Percentiles rank a stretch among this genome's conserved stretches.
Evolutionary conservation across 192 early-diverging fungal species (phyloP).

Genomic region (Coemansia sp.): DNA sequence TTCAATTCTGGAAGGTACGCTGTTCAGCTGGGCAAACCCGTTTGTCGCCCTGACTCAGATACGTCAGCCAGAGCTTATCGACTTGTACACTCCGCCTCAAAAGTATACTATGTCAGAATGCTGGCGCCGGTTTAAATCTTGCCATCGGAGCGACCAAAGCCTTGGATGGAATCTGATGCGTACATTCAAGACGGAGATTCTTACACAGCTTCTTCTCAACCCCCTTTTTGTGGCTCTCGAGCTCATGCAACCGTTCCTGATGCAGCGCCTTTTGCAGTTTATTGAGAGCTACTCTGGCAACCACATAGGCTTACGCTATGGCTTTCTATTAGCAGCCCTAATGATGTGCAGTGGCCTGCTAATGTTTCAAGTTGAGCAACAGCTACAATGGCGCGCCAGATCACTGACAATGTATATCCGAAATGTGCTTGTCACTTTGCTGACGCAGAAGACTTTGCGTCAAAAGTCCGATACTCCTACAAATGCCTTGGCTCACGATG

Average conservation of each 20-base stretch:
- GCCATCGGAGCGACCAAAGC: constrained; percentile 3
- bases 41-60: constrained; percentile 13
- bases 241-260: constrained; percentile 57
- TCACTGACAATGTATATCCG: constrained; percentile 56
- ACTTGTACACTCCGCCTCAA: constrained; percentile 15
- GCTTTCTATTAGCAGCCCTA: constrained; percentile 56
- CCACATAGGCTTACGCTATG: constrained; percentile 28
- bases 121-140: constrained; percentile 15
- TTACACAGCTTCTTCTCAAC: constrained; percentile 37
- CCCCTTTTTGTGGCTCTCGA: constrained; percentile 23
- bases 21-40: constrained; percentile 30
- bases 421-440: constrained; percentile 56
- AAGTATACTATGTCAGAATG: constrained; percentile 7
- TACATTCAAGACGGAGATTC: constrained; percentile 39
- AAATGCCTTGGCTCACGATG: constrained; percentile 30
- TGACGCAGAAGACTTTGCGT: constrained; percentile 60
- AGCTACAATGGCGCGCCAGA: constrained; percentile 63
- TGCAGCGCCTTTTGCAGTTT: constrained; percentile 56
- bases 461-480: constrained; percentile 38
- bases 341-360: constrained; percentile 53
- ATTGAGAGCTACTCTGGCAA: constrained; percentile 32
- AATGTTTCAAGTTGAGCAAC: constrained; percentile 51
- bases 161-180: constrained; percentile 27
- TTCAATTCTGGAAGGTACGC: constrained; percentile 22
- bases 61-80: constrained; percentile 19